A percentile compares a stretch with the other conserved stretches of the same genome.
Evolutionary conservation across 169 alveolate genomes (phyloP).

Genomic region (Eimeria tenella): DNA sequence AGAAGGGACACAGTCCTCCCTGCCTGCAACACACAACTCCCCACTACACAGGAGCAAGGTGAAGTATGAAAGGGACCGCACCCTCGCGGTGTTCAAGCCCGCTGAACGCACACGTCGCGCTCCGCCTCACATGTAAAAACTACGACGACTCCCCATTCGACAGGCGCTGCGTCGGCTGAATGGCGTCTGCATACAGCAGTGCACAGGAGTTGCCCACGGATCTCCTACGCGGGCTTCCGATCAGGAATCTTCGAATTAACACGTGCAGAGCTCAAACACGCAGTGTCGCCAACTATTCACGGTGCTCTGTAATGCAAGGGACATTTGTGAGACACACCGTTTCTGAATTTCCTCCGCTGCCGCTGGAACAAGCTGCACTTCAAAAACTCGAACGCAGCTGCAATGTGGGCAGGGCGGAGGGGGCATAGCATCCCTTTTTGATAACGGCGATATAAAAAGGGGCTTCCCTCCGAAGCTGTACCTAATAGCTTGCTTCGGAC

Average conservation of each 20-base stretch:
- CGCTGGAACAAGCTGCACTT: slow-evolving; percentile 80
- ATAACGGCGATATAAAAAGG: slow-evolving; percentile 40
- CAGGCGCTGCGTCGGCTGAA: slow-evolving; percentile 22
- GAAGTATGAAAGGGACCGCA: background rate
- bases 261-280: background rate
- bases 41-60: background rate
- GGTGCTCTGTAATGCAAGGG: background rate
- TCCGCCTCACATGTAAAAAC: slow-evolving; percentile 76
- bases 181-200: slow-evolving; percentile 43
- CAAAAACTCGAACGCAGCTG: slow-evolving; percentile 78
- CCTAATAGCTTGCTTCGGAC: slow-evolving; percentile 78
- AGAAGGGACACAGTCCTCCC: slow-evolving; percentile 44
- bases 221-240: background rate
- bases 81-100: background rate
- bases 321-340: slow-evolving; percentile 23
- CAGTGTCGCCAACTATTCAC: background rate
- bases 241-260: background rate
- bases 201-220: background rate
- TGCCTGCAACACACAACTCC: slow-evolving; percentile 29
- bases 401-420: slow-evolving; percentile 66
- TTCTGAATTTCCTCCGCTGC: slow-evolving; percentile 60
- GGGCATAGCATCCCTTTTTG: background rate
- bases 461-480: slow-evolving; percentile 81
- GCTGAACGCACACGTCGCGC: background rate
- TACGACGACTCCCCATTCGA: slow-evolving; percentile 77